Base-by-base conservation (phyloP, 1,284 basidiomycete species). In the Leccinum griseonigrum region DNA sequence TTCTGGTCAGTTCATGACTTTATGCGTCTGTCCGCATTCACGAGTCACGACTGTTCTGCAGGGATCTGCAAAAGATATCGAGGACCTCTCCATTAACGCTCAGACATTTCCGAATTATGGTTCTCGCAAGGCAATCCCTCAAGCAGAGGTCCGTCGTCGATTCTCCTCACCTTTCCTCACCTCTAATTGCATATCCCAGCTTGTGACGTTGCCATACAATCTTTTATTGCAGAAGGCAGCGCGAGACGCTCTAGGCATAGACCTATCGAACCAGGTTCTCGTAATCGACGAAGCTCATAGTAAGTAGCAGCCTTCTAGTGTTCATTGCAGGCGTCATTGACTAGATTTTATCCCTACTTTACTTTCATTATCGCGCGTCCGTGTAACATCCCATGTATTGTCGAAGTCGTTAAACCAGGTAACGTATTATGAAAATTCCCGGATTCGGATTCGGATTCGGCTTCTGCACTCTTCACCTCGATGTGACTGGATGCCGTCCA, bases 271-370 rank as follows among this genome's bases (percentile, higher is more conserved):
- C 70, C 93, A 97, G 68, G 81, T 98, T 13, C 85, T 99, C 11
- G 83, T 99, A 50, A 88, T 99, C 60, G 97, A 99, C 73, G 97
- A 99, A 78, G 97, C 96, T 0, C 97, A 99, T 76, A 99, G 93
- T 94, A 68, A 64, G 91, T 79, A n/a, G 57, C 38, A 61, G 36
- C 50, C 4, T 55, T 51, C 18, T 50, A 11, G 16, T 8, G 14
- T 57, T 26, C 11, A 38, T 56, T 55, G 34, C 48, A 58, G 8
- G 60, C 59, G 32, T 58, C 56, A 54, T 22, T 50, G 92, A 96
- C 72, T 63, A 94, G 93, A 96, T 72, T 75, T 95, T 52, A 94
- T 94, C 65, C 87, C 95, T 22, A 95, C 95, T 0, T 80, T 98
- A 1, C 83, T 99, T 4, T 90, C 91, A 0, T 83, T 97, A 22